Evolutionary conservation across 768 basidiomycete genomes (phyloP).

Genomic region (Boletus vinaceobasis): DNA sequence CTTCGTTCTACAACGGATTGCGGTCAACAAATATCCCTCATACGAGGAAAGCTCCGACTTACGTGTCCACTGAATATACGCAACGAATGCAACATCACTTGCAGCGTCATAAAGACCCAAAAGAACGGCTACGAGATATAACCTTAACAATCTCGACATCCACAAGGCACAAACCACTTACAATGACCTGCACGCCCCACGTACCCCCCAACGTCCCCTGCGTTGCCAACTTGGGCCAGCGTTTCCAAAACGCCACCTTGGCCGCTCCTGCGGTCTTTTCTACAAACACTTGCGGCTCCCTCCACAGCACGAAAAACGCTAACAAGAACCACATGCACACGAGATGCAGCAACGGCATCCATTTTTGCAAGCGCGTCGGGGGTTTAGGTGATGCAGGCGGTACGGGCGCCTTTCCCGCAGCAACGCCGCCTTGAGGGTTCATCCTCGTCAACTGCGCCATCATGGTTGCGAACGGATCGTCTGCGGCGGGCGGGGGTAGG

Average conservation of each 20-base stretch:
- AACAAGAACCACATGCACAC: constrained; percentile 61
- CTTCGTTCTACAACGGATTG: constrained; percentile 44
- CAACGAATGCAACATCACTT: constrained; percentile 67
- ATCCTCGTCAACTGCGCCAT: constrained; percentile 31
- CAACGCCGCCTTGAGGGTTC: constrained; percentile 18
- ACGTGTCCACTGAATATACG: constrained; percentile 71
- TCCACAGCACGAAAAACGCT: constrained; percentile 63
- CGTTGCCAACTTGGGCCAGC: constrained; percentile 60
- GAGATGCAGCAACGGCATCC: constrained; percentile 65
- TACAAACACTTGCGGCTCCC: constrained; percentile 53
- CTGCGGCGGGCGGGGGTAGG: constrained; percentile 15
- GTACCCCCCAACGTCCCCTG: constrained; percentile 33
- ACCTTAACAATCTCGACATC: constrained; percentile 1
- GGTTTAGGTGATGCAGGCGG: constrained; percentile 24
- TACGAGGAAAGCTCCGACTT: constrained; percentile 26
- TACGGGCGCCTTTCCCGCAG: constrained; percentile 28
- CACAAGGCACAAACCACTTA: constrained; percentile 30
- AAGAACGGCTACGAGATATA: constrained; percentile 61
- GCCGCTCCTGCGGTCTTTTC: constrained; percentile 34
- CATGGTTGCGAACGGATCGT: constrained; percentile 48
- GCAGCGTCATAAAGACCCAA: constrained; percentile 74
- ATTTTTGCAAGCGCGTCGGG: constrained; percentile 51
- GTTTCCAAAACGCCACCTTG: constrained; percentile 43
- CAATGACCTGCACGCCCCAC: constrained; percentile 57
- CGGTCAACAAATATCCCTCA: constrained; percentile 1